Conservation (phyloP, 2,329 filamentous ascomycete genomes). For the Geosmithia putterillii region DNA sequence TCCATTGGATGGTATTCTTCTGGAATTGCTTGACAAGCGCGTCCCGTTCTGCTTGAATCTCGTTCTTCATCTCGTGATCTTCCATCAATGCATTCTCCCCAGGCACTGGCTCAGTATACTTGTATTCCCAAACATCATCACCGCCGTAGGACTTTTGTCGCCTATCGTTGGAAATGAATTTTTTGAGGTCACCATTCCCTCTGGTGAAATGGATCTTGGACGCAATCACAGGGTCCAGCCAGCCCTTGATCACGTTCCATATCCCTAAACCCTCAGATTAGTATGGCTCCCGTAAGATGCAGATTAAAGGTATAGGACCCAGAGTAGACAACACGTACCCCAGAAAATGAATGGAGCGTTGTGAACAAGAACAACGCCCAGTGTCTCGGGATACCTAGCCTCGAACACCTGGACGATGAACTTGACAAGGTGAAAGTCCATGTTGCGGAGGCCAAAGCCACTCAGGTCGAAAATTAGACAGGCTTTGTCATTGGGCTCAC, state of each 20-base stretch:
- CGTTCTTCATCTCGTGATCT: conserved; percentile 26
- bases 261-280: conserved; percentile 12
- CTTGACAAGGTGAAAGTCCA: conserved; percentile 66
- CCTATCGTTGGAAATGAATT: conserved; percentile 46
- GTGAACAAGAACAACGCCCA: conserved; percentile 60
- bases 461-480: conserved; percentile 59
- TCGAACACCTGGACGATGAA: conserved; percentile 74
- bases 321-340: conserved; percentile 9
- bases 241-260: conserved; percentile 57
- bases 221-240: conserved; percentile 66
- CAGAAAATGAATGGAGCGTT: conserved; percentile 64
- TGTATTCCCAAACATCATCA: conserved; percentile 52
- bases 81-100: conserved; percentile 48
- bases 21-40: conserved; percentile 45
- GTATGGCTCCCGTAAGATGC: neutral
- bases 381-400: conserved; percentile 64
- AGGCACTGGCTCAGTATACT: conserved; percentile 45
- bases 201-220: conserved; percentile 60
- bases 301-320: neutral
- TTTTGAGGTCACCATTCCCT: conserved; percentile 45
- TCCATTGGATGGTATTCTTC: conserved; percentile 46
- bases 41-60: conserved; percentile 36
- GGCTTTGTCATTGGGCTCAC: conserved; percentile 4
- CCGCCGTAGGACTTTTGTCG: conserved; percentile 51
- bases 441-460: conserved; percentile 58